Evolutionary conservation across 2,329 filamentous ascomycete species (phyloP).

Genomic region (Geosmithia morbida): DNA sequence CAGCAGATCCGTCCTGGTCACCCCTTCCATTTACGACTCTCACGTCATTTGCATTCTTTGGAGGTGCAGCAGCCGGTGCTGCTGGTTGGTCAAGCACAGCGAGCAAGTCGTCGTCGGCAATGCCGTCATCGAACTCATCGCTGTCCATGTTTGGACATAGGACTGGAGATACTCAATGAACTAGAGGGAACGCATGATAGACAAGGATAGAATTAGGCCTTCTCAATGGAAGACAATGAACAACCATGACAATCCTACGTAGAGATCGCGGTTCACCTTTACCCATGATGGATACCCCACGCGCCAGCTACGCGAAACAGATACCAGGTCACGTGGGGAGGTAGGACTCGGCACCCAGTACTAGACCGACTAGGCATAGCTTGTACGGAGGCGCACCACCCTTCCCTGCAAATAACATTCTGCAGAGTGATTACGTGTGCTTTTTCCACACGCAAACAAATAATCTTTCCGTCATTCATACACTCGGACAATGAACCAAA

Average conservation of each 20-base stretch:
- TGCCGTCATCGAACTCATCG: conserved; percentile 49
- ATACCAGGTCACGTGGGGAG: conserved; percentile 13
- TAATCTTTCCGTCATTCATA: background rate
- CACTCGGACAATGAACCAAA: no score
- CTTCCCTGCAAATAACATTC: background rate
- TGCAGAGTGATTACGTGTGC: background rate
- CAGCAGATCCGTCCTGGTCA: background rate
- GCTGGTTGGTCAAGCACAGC: conserved; percentile 30
- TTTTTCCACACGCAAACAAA: background rate
- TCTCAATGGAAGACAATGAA: background rate
- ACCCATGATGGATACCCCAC: conserved; percentile 3
- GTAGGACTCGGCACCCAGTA: background rate
- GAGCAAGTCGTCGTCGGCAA: conserved; percentile 53
- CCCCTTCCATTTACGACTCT: conserved; percentile 3
- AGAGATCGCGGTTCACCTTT: background rate
- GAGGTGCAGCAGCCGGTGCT: background rate
- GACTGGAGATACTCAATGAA: background rate
- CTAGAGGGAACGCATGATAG: background rate
- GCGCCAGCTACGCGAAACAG: conserved; percentile 12
- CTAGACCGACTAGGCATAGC: background rate
- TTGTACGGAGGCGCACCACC: background rate
- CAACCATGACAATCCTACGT: background rate
- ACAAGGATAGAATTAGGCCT: background rate
- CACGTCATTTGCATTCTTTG: conserved; percentile 2
- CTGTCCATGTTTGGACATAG: conserved; percentile 27